phyloP scores from a whole-genome alignment of 352 stramenopile species.

The Phytophthora cactorum region DNA sequence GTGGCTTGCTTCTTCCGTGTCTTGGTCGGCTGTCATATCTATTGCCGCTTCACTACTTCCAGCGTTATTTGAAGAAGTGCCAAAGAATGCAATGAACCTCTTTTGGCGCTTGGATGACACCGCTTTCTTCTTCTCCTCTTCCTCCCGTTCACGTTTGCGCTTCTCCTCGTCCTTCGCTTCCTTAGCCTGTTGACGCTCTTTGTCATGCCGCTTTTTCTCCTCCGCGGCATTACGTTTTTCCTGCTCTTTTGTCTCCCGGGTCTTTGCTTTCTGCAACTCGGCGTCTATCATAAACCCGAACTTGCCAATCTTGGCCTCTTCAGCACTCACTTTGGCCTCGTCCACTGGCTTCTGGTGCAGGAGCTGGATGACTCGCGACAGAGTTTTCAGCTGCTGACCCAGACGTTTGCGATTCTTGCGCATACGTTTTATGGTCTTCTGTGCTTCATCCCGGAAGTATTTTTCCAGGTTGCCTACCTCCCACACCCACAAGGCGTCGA shows the following conservation, averaged over 20 bases:
- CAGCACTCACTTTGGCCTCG: slow-evolving; percentile 78
- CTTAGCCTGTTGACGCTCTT: slow-evolving; percentile 65
- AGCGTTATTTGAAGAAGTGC: slow-evolving; percentile 5
- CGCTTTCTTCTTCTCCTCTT: slow-evolving; percentile 39
- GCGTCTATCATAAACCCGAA: slow-evolving; percentile 71
- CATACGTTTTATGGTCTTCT: slow-evolving; percentile 81
- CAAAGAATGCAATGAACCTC: slow-evolving; percentile 68
- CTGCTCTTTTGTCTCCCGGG: slow-evolving; percentile 64
- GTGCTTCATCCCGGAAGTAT: slow-evolving; percentile 69
- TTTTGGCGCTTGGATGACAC: slow-evolving; percentile 67
- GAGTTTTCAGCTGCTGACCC: slow-evolving; percentile 71
- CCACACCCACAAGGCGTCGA: slow-evolving; percentile 84
- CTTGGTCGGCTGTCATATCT: slow-evolving; percentile 26
- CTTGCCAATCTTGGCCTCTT: slow-evolving; percentile 84
- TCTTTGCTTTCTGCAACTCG: slow-evolving; percentile 64
- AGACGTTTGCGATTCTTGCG: slow-evolving; percentile 83
- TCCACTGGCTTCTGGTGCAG: slow-evolving; percentile 73
- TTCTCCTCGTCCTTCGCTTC: slow-evolving; percentile 78
- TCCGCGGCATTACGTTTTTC: slow-evolving; percentile 59
- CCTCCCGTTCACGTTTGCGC: slow-evolving; percentile 55
- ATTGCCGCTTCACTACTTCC: slow-evolving; percentile 21
- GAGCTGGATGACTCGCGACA: slow-evolving; percentile 70
- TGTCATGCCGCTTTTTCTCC: slow-evolving; percentile 63
- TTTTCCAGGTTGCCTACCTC: slow-evolving; percentile 81
- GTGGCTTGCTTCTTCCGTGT: slow-evolving; percentile 1